Percentiles rank a stretch among this genome's conserved stretches.
These are phyloP conservation scores for Lolium multiflorum DNA, from an alignment of 176 grass and related monocot species.

Conservation along the genomic window DNA sequence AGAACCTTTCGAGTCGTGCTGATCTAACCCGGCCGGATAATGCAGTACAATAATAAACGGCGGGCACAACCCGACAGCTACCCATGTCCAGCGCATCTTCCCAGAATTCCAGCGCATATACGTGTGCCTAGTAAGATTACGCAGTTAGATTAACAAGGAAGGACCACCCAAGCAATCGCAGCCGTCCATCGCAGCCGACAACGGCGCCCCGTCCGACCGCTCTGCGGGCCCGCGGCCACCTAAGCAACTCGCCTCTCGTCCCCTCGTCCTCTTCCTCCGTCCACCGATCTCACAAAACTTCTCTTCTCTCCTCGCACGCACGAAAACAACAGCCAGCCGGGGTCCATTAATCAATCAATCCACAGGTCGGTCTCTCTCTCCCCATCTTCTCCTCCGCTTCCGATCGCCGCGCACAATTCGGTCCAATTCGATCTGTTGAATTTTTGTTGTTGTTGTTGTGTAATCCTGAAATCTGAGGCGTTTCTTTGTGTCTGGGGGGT, in stretches of 20 bases:
- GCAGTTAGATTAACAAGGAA: neutral
- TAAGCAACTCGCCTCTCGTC: neutral
- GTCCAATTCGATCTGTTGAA: neutral
- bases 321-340: too few relatives aligned
- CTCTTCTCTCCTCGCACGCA: conserved; percentile 7
- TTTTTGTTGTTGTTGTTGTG: neutral
- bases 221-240: conserved; percentile 15
- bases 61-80: neutral
- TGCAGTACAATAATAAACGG: neutral
- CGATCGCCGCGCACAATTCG: conserved; percentile 24
- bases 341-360: neutral
- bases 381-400: neutral
- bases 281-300: neutral
- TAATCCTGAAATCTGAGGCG: conserved; percentile 19
- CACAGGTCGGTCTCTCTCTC: conserved; percentile 23
- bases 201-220: conserved; percentile 13
- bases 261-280: neutral
- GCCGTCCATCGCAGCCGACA: conserved; percentile 36
- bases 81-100: neutral
- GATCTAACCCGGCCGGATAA: neutral
- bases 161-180: neutral
- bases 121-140: neutral
- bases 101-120: neutral
- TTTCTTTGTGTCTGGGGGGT: neutral
- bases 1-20: neutral